phyloP scores from a whole-genome alignment of 1,139 yeast genomes.

The Kodamaea anthophila region DNA sequence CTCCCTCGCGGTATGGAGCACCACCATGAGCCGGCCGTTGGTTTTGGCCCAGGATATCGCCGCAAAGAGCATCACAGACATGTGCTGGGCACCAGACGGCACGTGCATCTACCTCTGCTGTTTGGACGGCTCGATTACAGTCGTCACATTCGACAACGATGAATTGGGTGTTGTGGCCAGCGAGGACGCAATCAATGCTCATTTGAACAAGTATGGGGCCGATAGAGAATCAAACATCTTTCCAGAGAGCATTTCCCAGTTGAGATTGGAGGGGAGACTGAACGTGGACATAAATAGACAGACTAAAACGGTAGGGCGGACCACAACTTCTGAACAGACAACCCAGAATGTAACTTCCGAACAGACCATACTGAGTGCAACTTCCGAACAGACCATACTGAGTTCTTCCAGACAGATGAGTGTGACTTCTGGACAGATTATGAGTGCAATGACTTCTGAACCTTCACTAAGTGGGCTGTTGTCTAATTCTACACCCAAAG shows the following conservation, averaged over 20 bases:
- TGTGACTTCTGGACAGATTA: too few species aligned
- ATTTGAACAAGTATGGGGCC: conserved; percentile 79
- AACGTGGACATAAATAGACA: not conserved
- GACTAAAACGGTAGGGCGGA: not conserved
- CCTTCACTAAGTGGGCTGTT: too few species aligned
- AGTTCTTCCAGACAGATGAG: too few species aligned
- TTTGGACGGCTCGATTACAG: conserved; percentile 76
- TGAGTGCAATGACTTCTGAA: too few species aligned
- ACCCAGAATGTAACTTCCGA: too few species aligned
- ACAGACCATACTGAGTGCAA: too few species aligned
- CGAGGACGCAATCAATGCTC: conserved; percentile 56
- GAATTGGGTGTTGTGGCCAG: conserved; percentile 77
- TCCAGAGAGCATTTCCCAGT: conserved; percentile 82
- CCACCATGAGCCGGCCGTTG: conserved; percentile 53
- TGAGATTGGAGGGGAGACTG: conserved; percentile 49
- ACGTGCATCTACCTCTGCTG: conserved; percentile 65
- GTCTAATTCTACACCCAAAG: conserved; percentile 1
- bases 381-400: too few species aligned
- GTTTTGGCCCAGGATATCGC: conserved; percentile 60
- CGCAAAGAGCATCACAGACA: conserved; percentile 61
- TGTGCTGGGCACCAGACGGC: conserved; percentile 80
- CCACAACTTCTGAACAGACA: too few species aligned
- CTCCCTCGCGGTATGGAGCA: conserved; percentile 66
- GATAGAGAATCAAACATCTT: conserved; percentile 77
- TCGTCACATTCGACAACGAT: conserved; percentile 56